A percentile compares a stretch with the other conserved stretches of the same genome.
phyloP scores from a whole-genome alignment of 2,329 filamentous ascomycete genomes.

The Sporothrix euskadiensis region DNA sequence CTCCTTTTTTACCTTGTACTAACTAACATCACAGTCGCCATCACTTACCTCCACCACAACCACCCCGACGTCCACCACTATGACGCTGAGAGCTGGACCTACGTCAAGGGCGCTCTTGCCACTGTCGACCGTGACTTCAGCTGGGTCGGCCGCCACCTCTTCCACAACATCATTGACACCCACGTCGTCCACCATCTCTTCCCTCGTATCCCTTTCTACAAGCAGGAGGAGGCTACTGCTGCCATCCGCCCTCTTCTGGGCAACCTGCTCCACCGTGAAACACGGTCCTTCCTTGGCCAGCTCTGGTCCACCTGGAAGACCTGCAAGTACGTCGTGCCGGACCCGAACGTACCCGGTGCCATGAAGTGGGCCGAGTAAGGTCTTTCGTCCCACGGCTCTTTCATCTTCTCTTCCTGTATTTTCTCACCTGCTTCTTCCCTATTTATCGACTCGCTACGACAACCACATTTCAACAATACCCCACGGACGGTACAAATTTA shows the following conservation, averaged over 20 bases:
- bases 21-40: constrained; percentile 65
- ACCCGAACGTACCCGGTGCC: constrained; percentile 41
- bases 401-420: neutral
- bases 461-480: neutral
- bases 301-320: constrained; percentile 50
- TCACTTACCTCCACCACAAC: constrained; percentile 96
- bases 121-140: constrained; percentile 97
- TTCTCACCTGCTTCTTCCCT: neutral
- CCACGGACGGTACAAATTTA: too few species aligned
- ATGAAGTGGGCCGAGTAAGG: constrained; percentile 41
- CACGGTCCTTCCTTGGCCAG: constrained; percentile 47
- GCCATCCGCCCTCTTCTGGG: constrained; percentile 79
- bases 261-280: constrained; percentile 84
- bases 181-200: constrained; percentile 95
- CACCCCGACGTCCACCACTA: constrained; percentile 93
- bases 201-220: constrained; percentile 67
- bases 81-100: constrained; percentile 80
- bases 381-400: neutral
- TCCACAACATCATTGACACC: constrained; percentile 95
- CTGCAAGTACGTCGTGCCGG: constrained; percentile 51
- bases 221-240: constrained; percentile 34
- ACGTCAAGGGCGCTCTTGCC: constrained; percentile 84
- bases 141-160: constrained; percentile 82
- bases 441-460: neutral
- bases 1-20: neutral